Base-by-base conservation (phyloP, 495 filamentous ascomycete species). In the Astrothelium macrocarpum region DNA sequence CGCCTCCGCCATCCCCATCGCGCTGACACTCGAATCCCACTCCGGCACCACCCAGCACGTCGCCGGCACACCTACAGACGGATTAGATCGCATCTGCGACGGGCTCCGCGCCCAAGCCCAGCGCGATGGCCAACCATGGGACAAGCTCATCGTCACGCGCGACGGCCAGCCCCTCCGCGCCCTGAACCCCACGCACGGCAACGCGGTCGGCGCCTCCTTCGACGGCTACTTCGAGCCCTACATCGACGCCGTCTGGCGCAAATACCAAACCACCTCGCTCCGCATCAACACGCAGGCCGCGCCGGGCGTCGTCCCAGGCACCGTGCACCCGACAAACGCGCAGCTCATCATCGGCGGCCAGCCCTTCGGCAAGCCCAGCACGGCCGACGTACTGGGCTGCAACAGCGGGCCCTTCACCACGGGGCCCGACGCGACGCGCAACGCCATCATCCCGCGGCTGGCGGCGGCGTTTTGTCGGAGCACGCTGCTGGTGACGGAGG, bases 351-450 rank as follows among this genome's bases (percentile, higher is more conserved):
- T 90, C 66, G 72, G 70, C 39, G 78, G 73, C 18, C 78, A 78
- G 56, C 64, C 76, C 0, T 90, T 89, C 71, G 64, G 69, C 5
- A 75, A 82, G 66, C 88, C 88, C 1, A 74, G 77, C 28, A 79
- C 83, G 0, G 73, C 69, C 16, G 88, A 90, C 67, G 85, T 91
- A 67, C 90, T 90, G 75, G 81, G 77, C 65, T 89, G 87, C 78
- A 85, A 79, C 67, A 83, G 80, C n/a, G 88, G 88, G 0, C 82
- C 86, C 0, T 91, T 91, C 70, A 79, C 79, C 14, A 77, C 79
- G 9, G 73, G 78, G 14, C 77, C 78, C 1, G 78, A 82, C 34
- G 31, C 66, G 2, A 77, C 75, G 23, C 72, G 77, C 32, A 80
- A 80, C 20, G 80, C 78, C 2, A 79, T 90, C 29, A 83, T 84